Evolutionary conservation across 805 yeast genomes (phyloP).

Genomic region (Suhomyces canberraensis): DNA sequence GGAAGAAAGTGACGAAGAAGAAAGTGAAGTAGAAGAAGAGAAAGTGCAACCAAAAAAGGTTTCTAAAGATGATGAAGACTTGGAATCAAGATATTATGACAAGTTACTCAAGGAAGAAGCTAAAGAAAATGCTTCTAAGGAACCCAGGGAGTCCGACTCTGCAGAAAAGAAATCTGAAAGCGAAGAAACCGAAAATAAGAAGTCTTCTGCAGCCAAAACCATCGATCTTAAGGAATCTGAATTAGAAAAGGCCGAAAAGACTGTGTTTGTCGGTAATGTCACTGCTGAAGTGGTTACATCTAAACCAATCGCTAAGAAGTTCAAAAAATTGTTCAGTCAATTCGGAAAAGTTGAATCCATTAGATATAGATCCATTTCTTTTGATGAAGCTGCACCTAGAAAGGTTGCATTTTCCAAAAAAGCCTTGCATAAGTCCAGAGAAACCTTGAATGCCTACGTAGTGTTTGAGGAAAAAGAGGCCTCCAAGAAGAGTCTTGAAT

Average conservation of each 20-base stretch:
- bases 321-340: constrained; percentile 59
- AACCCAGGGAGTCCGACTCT: constrained; percentile 10
- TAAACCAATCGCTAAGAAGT: constrained; percentile 56
- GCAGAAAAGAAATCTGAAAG: constrained; percentile 10
- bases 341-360: constrained; percentile 64
- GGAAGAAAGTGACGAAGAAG: constrained; percentile 13
- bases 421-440: constrained; percentile 71
- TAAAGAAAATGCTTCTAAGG: constrained; percentile 13
- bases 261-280: constrained; percentile 86
- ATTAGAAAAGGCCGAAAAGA: constrained; percentile 75
- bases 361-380: constrained; percentile 89
- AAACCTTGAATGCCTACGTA: constrained; percentile 82
- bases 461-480: constrained; percentile 61
- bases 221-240: constrained; percentile 68
- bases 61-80: constrained; percentile 43
- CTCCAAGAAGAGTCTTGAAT: constrained; percentile 43
- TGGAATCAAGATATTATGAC: constrained; percentile 53
- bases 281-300: constrained; percentile 61
- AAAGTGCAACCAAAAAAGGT: constrained; percentile 17
- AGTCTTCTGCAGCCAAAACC: constrained; percentile 38
- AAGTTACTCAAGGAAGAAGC: constrained; percentile 43
- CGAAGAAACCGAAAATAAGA: constrained; percentile 9
- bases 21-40: constrained; percentile 10
- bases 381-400: constrained; percentile 83
- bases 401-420: constrained; percentile 86